Percentiles rank a stretch among this genome's conserved stretches.
These are phyloP conservation scores for Castanea sativa DNA, from an alignment of 306 rosid species.

Conservation along the genomic window DNA sequence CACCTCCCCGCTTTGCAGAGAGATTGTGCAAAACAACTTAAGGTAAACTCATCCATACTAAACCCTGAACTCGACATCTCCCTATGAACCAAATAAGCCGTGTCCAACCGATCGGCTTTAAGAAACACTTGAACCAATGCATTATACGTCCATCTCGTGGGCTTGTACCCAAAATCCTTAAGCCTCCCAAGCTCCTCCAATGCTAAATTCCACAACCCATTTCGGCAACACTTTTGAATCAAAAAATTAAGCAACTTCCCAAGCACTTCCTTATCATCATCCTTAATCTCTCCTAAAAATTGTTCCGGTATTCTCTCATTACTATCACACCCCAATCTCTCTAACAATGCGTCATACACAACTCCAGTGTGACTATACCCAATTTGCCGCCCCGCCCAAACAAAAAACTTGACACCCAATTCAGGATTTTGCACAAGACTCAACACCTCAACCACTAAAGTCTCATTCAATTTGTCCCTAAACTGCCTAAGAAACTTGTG, in stretches of 20 bases:
- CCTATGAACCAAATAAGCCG: conserved; percentile 63
- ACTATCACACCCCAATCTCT: conserved; percentile 29
- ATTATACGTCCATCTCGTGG: conserved; percentile 57
- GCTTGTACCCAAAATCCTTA: conserved; percentile 75
- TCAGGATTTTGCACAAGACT: conserved; percentile 34
- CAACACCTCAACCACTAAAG: conserved; percentile 57
- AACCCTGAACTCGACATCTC: conserved; percentile 72
- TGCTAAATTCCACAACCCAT: conserved; percentile 75
- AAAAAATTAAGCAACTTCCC: conserved; percentile 67
- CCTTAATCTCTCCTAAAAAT: conserved; percentile 48
- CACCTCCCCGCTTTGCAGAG: conserved; percentile 66
- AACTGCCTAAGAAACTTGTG: conserved; percentile 55
- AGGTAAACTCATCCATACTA: conserved; percentile 57
- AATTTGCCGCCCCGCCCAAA: conserved; percentile 78
- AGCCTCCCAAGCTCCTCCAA: conserved; percentile 87
- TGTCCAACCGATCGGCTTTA: conserved; percentile 58
- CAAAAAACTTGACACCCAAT: conserved; percentile 59
- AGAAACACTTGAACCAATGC: conserved; percentile 77
- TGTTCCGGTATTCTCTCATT: conserved; percentile 41
- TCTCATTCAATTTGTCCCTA: conserved; percentile 44
- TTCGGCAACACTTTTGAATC: conserved; percentile 65
- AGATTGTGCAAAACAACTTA: conserved; percentile 57
- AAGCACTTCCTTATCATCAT: conserved; percentile 54
- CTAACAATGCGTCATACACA: conserved; percentile 55
- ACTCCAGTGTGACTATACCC: conserved; percentile 53